These are phyloP conservation scores for Sorghum bicolor DNA, from an alignment of 176 grass and related monocot species.

Conservation along the genomic window Sorghum_bicolor_NCBIv3 NC_012875.2:43672501-43673000, in stretches of 20 bases:
- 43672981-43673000: slow-evolving; percentile 28
- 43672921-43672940: background rate
- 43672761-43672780: background rate
- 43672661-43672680: background rate
- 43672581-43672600: background rate
- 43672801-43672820: slow-evolving; percentile 9
- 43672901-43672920: slow-evolving; percentile 4
- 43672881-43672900: background rate
- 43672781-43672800: background rate
- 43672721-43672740: background rate
- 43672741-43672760: background rate
- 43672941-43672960: background rate
- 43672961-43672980: slow-evolving; percentile 1
- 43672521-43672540: background rate
- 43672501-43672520: background rate
- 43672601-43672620: slow-evolving; percentile 16
- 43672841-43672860: background rate
- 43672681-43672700: background rate
- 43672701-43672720: background rate
- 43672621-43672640: background rate
- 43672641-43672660: background rate
- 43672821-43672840: background rate
- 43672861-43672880: background rate
- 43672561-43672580: background rate
- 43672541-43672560: background rate